Evolutionary conservation across 768 basidiomycete species (phyloP).

Genomic region (Suillus ampliporus): DNA sequence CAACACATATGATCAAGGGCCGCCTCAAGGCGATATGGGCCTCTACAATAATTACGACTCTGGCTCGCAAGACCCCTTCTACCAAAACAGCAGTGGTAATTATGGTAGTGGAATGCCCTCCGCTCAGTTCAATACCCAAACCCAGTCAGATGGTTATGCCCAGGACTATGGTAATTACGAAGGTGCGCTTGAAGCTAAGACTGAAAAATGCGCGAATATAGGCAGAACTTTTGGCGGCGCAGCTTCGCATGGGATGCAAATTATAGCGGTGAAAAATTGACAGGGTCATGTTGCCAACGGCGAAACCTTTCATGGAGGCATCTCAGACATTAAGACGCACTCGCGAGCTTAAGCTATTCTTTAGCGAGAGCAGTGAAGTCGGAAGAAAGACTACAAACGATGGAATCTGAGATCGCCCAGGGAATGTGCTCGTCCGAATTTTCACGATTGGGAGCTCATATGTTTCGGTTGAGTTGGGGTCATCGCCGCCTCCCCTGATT

Average conservation of each 20-base stretch:
- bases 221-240: constrained; percentile 41
- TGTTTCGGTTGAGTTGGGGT: constrained; percentile 12
- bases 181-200: constrained; percentile 87
- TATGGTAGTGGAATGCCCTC: constrained; percentile 56
- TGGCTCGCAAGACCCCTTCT: constrained; percentile 61
- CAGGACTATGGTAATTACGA: constrained; percentile 73
- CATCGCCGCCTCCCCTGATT: constrained; percentile 9
- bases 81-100: constrained; percentile 71
- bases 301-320: constrained; percentile 28
- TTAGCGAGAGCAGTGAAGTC: constrained; percentile 52
- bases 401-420: constrained; percentile 15
- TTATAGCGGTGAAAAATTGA: constrained; percentile 57
- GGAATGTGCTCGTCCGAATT: constrained; percentile 34
- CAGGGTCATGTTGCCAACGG: constrained; percentile 33
- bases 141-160: constrained; percentile 51
- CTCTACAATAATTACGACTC: constrained; percentile 76
- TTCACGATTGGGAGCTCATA: constrained; percentile 5
- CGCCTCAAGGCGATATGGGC: constrained; percentile 65
- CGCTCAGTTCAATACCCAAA: constrained; percentile 56
- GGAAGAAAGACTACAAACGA: constrained; percentile 19
- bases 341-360: constrained; percentile 53
- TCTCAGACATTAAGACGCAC: constrained; percentile 39
- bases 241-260: constrained; percentile 48
- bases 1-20: constrained; percentile 65
- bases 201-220: constrained; percentile 54